Evolutionary conservation across 1,284 basidiomycete species (phyloP), one percentile per base, ranked within the genome.

Genomic region (Malassezia sp.): DNA sequence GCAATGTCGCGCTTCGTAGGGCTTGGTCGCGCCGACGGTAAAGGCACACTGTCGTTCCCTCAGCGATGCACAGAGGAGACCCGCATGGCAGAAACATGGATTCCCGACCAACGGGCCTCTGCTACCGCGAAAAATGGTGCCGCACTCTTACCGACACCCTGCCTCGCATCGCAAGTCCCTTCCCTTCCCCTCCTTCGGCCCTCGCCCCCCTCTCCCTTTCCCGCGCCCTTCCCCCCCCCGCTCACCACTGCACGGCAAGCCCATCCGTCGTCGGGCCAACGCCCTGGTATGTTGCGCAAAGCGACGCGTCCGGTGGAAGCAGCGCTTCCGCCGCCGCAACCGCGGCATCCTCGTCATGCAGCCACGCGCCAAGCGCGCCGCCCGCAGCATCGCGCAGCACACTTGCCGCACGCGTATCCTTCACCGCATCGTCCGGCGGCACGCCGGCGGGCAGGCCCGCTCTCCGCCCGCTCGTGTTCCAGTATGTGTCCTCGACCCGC

Each of bases 401-500:
- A 10, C 18, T 27, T 5, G 30, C 18, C 20, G 4, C 27, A 4
- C 12, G 15, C 24, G 38, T 15, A 8, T 40, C 17, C 29, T 15
- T 28, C 11, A 23, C 26, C 14, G 37, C 18, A 11, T 11, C 37
- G 21, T 7, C n/a, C 4, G 14, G 22, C 3, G 29, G 5, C 10
- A 9, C n/a, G n/a, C n/a, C n/a, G n/a, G n/a, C n/a, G 9, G 24
- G 39, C 22, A 5, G 28, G 17, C 17, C 29, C 39, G 17, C 28
- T 28, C 11, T 22, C 29, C 11, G 17, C 14, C 1, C 4, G 18
- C 10, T 33, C 38, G 17, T 15, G 21, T n/a, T n/a, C 67, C 67
- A 69, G 45, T 70, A 70, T 2, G 60, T 51, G 17, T 54, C 34
- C 40, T 70, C 67, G 11, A 70, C 66, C 2, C 52, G 45, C 31